Evolutionary conservation across 352 stramenopile genomes (phyloP).

Genomic region (Blastocystis sp.): DNA sequence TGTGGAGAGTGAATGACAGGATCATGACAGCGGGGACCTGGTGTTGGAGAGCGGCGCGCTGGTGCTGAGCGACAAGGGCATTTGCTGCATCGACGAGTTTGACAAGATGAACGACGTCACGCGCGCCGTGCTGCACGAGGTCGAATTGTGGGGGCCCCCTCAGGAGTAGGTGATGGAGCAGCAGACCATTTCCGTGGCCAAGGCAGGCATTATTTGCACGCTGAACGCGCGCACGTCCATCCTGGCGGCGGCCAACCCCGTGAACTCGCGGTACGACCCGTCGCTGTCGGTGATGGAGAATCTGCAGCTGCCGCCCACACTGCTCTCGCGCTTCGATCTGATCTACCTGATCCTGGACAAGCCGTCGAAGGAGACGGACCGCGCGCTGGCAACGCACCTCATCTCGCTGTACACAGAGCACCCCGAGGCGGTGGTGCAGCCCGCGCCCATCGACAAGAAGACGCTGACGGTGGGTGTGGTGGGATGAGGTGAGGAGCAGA

Average conservation of each 20-base stretch:
- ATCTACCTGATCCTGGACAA: conserved; percentile 99
- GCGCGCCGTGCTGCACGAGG: conserved; percentile 92
- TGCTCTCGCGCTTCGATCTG: conserved; percentile 96
- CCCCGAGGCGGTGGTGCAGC: conserved; percentile 24
- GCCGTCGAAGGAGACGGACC: conserved; percentile 86
- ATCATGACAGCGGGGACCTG: conserved; percentile 93
- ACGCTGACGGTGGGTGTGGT: conserved; percentile 26
- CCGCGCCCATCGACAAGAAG: conserved; percentile 27
- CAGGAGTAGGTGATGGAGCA: conserved; percentile 87
- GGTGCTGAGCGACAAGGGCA: conserved; percentile 91
- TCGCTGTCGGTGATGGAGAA: conserved; percentile 95
- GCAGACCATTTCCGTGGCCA: conserved; percentile 73
- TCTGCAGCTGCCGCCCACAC: conserved; percentile 92
- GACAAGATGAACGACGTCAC: conserved; percentile 98
- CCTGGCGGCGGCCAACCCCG: conserved; percentile 93
- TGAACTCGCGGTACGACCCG: conserved; percentile 96
- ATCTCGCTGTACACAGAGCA: conserved; percentile 91
- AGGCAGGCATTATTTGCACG: conserved; percentile 95
- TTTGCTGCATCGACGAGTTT: conserved; percentile 99
- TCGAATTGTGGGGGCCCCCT: too few relatives aligned
- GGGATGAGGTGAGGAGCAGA: conserved; percentile 74
- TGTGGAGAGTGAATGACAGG: conserved; percentile 69
- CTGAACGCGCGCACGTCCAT: conserved; percentile 96
- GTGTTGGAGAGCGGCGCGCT: conserved; percentile 90
- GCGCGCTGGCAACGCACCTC: conserved; percentile 90